Percentiles rank a stretch among this genome's conserved stretches.
phyloP scores from a whole-genome alignment of 2,329 filamentous ascomycete genomes.

The Cyanodermella asteris region DNA sequence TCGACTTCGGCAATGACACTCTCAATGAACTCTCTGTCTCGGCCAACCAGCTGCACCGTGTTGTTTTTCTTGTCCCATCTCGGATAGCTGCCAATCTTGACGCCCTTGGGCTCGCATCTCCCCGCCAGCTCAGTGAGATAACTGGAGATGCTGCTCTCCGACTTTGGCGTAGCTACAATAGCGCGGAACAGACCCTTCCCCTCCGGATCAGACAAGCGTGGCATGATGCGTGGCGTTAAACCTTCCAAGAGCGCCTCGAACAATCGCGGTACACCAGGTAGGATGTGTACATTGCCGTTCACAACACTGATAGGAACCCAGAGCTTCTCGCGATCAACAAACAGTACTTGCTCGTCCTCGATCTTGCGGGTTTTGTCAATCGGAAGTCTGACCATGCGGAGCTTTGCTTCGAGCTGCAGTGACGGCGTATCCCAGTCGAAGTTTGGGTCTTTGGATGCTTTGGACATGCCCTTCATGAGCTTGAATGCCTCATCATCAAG shows the following conservation, averaged over 20 bases:
- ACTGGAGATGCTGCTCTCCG: conserved; percentile 65
- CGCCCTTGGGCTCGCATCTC: conserved; percentile 48
- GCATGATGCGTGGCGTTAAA: conserved; percentile 46
- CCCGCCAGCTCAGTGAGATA: conserved; percentile 63
- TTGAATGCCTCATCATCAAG: conserved; percentile 57
- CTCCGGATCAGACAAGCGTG: conserved; percentile 55
- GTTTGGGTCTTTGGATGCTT: conserved; percentile 48
- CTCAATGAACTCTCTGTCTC: conserved; percentile 57
- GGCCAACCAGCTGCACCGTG: conserved; percentile 69
- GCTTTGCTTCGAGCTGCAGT: conserved; percentile 53
- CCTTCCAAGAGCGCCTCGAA: conserved; percentile 63
- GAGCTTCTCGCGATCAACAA: conserved; percentile 54
- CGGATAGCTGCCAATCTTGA: conserved; percentile 93
- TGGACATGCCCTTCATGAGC: conserved; percentile 65
- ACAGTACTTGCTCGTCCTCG: conserved; percentile 53
- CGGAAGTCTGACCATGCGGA: conserved; percentile 79
- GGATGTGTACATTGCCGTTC: conserved; percentile 81
- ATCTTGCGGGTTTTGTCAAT: conserved; percentile 44
- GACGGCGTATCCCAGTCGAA: conserved; percentile 76
- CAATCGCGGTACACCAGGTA: conserved; percentile 70
- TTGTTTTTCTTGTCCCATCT: conserved; percentile 74
- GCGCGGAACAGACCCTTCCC: conserved; percentile 62
- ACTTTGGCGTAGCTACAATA: conserved; percentile 65
- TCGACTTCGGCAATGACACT: conserved; percentile 43
- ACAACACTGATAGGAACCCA: conserved; percentile 84